phyloP scores from a whole-genome alignment of 2,329 filamentous ascomycete species.

The Diaporthe ilicicola region DNA sequence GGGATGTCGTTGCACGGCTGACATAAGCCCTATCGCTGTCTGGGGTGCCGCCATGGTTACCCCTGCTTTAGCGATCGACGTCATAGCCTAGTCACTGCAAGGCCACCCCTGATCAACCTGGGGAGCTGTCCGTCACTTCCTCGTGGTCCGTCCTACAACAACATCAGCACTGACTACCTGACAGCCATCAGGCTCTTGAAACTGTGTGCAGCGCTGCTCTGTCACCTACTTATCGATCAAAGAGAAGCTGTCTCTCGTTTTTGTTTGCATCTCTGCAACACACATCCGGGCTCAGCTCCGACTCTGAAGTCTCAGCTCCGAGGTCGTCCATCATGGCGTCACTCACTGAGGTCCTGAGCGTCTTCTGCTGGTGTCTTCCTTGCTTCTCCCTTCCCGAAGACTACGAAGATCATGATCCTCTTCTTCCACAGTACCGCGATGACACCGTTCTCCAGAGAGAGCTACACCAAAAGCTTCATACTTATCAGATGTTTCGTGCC shows the following conservation, averaged over 20 bases:
- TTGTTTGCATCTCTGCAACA: too few relatives aligned
- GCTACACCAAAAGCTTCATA: slow-evolving; percentile 89
- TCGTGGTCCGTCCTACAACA: background rate
- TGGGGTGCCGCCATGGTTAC: background rate
- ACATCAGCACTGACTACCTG: background rate
- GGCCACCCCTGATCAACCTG: background rate
- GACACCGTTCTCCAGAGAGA: slow-evolving; percentile 80
- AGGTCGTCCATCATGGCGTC: slow-evolving; percentile 22
- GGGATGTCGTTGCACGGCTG: slow-evolving; percentile 16
- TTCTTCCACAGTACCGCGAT: slow-evolving; percentile 84
- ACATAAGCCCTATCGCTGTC: background rate
- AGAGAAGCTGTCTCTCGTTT: too few relatives aligned
- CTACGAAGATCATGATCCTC: slow-evolving; percentile 74
- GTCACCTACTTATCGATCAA: background rate
- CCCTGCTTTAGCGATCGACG: slow-evolving; percentile 3
- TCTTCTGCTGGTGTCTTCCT: slow-evolving; percentile 59
- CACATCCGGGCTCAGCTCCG: background rate
- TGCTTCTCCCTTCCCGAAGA: slow-evolving; percentile 69
- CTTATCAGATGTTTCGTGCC: slow-evolving; percentile 90
- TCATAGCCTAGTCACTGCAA: slow-evolving; percentile 18
- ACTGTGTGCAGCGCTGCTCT: too few relatives aligned
- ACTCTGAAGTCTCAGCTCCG: background rate
- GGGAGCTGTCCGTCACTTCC: background rate
- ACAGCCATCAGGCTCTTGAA: background rate
- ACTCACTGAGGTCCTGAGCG: slow-evolving; percentile 29